Percentiles rank a stretch among this genome's conserved stretches.
phyloP scores from a whole-genome alignment of 495 filamentous ascomycete species.

The Neohortaea acidophila region DNA sequence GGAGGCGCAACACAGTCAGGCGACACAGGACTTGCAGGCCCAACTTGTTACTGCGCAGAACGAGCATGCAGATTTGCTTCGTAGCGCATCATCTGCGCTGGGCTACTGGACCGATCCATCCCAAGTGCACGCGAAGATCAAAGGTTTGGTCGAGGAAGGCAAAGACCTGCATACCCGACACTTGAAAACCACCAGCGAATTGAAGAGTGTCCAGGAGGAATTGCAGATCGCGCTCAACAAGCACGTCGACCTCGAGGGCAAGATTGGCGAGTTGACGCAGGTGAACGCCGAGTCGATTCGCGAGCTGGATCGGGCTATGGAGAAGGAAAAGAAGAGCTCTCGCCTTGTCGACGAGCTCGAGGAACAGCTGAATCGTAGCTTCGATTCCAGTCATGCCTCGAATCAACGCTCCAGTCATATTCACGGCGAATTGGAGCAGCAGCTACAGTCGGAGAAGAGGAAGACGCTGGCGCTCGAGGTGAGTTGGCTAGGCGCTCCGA shows the following conservation, averaged over 20 bases:
- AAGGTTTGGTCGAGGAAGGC: conserved; percentile 26
- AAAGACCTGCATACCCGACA: conserved; percentile 23
- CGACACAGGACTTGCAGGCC: conserved; percentile 44
- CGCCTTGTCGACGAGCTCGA: conserved; percentile 89
- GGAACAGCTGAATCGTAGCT: conserved; percentile 88
- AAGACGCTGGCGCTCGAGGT: conserved; percentile 54
- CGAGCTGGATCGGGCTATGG: conserved; percentile 41
- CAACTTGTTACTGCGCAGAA: conserved; percentile 57
- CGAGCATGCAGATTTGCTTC: conserved; percentile 47
- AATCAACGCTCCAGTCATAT: conserved; percentile 57
- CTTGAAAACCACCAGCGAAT: conserved; percentile 24
- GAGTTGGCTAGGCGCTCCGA: conserved; percentile 26
- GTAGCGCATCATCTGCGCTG: conserved; percentile 34
- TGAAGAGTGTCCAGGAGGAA: conserved; percentile 43
- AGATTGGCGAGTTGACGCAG: conserved; percentile 27
- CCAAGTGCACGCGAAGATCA: conserved; percentile 34
- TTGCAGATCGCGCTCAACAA: conserved; percentile 32
- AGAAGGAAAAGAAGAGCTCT: conserved; percentile 68
- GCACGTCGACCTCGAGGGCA: conserved; percentile 42
- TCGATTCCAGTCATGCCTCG: conserved; percentile 73
- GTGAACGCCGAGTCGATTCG: conserved; percentile 26
- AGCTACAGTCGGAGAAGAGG: conserved; percentile 46
- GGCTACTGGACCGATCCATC: conserved; percentile 34
- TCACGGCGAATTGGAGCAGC: conserved; percentile 50
- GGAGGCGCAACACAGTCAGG: conserved; percentile 36